These are phyloP conservation scores for Russula abietina DNA, from an alignment of 768 basidiomycete species.

Conservation along the genomic window DNA sequence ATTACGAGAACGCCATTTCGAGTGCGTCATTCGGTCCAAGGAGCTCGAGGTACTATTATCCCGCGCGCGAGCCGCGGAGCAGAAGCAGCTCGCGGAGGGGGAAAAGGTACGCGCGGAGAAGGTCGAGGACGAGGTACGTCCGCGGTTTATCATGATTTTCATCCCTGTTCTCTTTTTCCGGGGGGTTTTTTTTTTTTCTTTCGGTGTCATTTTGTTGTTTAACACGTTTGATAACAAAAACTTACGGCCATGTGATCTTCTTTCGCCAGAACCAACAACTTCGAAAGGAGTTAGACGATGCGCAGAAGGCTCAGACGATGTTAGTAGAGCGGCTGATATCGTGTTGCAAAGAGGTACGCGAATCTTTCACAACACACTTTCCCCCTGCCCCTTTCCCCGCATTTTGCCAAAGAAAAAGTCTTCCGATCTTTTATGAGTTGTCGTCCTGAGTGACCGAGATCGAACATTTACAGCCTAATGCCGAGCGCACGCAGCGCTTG, in stretches of 20 bases:
- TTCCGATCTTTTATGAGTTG: not conserved
- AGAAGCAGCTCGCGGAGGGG: slow-evolving; percentile 73
- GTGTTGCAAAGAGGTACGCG: slow-evolving; percentile 80
- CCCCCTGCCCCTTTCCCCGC: too few relatives aligned
- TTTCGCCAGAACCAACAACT: slow-evolving; percentile 53
- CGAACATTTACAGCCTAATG: slow-evolving; percentile 52
- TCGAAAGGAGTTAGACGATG: slow-evolving; percentile 73
- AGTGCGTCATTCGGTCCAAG: slow-evolving; percentile 87
- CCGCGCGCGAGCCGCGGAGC: slow-evolving; percentile 81
- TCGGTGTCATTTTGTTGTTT: too few relatives aligned
- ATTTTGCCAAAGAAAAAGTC: not conserved
- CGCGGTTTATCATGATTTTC: slow-evolving; percentile 1
- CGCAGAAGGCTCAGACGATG: slow-evolving; percentile 69
- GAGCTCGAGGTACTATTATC: slow-evolving; percentile 85
- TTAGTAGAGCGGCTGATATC: slow-evolving; percentile 79
- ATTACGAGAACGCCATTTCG: slow-evolving; percentile 86
- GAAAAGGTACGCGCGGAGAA: slow-evolving; percentile 65
- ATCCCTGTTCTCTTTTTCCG: slow-evolving; percentile 2
- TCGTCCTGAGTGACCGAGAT: slow-evolving; percentile 21
- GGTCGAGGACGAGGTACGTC: slow-evolving; percentile 66
- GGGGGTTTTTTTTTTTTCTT: too few relatives aligned
- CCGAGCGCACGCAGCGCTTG: slow-evolving; percentile 74
- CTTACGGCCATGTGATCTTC: not conserved
- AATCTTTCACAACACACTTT: not conserved
- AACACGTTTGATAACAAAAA: not conserved